Evolutionary conservation across 2,329 filamentous ascomycete genomes (phyloP).

Genomic region (Botryotinia narcissicola): DNA sequence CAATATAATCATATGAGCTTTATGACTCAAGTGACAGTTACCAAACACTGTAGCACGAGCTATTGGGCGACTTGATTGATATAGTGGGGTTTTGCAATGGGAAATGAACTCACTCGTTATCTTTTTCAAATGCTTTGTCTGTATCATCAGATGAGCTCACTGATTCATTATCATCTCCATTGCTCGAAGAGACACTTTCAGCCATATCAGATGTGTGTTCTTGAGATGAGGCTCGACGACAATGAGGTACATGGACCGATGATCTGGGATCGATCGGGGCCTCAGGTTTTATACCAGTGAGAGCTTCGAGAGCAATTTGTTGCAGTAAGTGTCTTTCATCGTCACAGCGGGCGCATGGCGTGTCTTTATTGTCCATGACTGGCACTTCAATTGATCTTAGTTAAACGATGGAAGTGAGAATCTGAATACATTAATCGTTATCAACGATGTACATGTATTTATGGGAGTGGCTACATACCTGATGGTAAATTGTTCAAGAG

Average conservation of each 20-base stretch:
- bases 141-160: neutral
- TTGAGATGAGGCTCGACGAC: neutral
- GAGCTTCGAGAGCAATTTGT: no score
- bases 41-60: no score
- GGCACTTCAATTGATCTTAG: neutral
- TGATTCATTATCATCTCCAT: neutral
- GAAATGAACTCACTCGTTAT: neutral
- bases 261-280: no score
- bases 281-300: no score
- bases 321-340: neutral
- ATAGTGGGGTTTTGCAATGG: no score
- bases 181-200: neutral
- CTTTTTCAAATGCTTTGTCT: neutral
- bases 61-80: neutral
- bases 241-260: no score
- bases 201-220: neutral
- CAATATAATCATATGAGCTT: neutral
- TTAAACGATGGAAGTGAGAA: neutral
- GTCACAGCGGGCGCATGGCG: neutral
- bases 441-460: neutral
- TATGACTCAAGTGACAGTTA: neutral
- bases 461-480: neutral
- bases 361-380: neutral
- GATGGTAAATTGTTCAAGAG: rapidly evolving
- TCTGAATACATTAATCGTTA: neutral